A percentile compares a stretch with the other conserved stretches of the same genome.
These are phyloP conservation scores for Myxozyma geophila DNA, from an alignment of 805 yeast species.

Conservation along the genomic window DNA sequence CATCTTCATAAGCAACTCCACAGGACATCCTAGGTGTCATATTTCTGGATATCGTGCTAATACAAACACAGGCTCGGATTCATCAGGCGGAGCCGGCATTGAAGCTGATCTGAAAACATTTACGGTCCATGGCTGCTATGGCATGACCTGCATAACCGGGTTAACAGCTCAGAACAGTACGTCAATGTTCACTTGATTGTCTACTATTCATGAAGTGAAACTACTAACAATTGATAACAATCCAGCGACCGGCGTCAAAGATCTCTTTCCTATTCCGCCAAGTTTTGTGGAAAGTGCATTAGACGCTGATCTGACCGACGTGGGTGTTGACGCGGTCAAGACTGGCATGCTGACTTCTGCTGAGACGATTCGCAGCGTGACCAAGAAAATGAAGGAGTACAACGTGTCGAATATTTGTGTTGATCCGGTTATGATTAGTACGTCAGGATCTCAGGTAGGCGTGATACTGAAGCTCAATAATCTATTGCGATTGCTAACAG, in stretches of 20 bases:
- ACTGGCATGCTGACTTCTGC: slow-evolving; percentile 67
- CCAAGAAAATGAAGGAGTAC: slow-evolving; percentile 45
- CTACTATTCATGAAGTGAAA: neutral
- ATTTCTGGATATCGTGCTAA: neutral
- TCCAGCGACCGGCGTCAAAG: slow-evolving; percentile 49
- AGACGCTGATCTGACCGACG: slow-evolving; percentile 61
- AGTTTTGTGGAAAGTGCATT: slow-evolving; percentile 55
- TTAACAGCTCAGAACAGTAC: slow-evolving; percentile 78
- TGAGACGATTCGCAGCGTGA: slow-evolving; percentile 57
- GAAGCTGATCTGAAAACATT: slow-evolving; percentile 87
- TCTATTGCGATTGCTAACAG: neutral
- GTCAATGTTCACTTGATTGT: neutral
- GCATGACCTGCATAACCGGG: slow-evolving; percentile 75
- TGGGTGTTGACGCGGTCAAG: slow-evolving; percentile 68
- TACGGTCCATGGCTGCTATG: slow-evolving; percentile 74
- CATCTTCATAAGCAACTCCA: neutral
- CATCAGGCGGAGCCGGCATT: slow-evolving; percentile 90
- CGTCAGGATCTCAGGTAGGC: slow-evolving; percentile 62
- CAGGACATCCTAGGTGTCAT: neutral
- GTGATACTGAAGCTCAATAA: neutral
- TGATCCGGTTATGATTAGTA: slow-evolving; percentile 85
- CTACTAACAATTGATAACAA: neutral
- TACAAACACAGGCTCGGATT: slow-evolving; percentile 63
- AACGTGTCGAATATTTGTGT: slow-evolving; percentile 55
- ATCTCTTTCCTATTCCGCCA: slow-evolving; percentile 50